Conservation (phyloP, 202 grass and related monocot species). For the Cymbopogon flexuosus region DNA sequence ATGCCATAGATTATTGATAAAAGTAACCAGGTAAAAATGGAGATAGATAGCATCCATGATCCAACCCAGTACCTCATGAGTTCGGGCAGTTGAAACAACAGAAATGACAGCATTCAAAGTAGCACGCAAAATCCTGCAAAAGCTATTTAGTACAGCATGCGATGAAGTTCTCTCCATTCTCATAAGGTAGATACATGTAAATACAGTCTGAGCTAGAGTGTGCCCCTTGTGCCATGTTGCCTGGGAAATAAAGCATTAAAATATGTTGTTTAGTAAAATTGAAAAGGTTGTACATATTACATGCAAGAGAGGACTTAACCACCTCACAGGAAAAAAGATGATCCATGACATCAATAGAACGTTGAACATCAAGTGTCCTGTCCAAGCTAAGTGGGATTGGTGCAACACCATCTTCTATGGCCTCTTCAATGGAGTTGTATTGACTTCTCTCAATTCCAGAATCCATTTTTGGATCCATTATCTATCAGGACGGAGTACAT, state of each 20-base stretch:
- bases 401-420: constrained; percentile 81
- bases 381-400: constrained; percentile 87
- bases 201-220: constrained; percentile 84
- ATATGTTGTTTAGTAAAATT: constrained; percentile 24
- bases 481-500: constrained; percentile 43
- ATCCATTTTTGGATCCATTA: constrained; percentile 99
- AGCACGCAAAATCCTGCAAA: constrained; percentile 79
- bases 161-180: constrained; percentile 89
- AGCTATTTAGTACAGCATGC: constrained; percentile 82
- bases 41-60: constrained; percentile 2
- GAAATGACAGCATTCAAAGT: constrained; percentile 80
- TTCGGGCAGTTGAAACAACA: constrained; percentile 68
- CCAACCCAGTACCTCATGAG: constrained; percentile 69
- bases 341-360: constrained; percentile 83
- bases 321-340: constrained; percentile 99
- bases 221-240: constrained; percentile 96
- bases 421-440: constrained; percentile 83
- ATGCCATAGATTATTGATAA: neutral
- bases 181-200: constrained; percentile 95
- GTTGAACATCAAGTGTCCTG: constrained; percentile 68
- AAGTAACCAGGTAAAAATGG: neutral
- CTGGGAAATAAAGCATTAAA: constrained; percentile 50
- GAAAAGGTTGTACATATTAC: neutral
- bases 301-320: constrained; percentile 31
- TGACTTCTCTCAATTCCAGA: constrained; percentile 72